These are phyloP conservation scores for Cercospora janseana DNA, from an alignment of 2,329 filamentous ascomycete genomes.

Conservation along the genomic window DNA sequence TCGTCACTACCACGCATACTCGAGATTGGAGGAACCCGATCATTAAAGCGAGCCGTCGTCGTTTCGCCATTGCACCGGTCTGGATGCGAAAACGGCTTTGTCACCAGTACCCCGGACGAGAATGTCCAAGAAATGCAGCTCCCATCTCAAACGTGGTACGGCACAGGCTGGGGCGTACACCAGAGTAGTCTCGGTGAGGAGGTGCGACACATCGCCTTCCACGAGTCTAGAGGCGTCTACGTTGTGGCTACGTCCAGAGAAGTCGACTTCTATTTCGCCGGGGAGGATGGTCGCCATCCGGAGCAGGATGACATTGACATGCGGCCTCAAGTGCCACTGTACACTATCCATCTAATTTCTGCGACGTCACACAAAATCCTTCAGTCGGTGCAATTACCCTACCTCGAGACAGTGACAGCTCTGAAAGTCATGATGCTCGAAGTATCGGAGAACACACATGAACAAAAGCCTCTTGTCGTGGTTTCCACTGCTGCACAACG, in stretches of 20 bases:
- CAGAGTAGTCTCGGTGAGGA: slow-evolving; percentile 70
- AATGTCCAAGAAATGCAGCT: slow-evolving; percentile 71
- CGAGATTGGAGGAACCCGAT: slow-evolving; percentile 17
- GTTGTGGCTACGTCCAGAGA: slow-evolving; percentile 67
- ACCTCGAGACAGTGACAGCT: slow-evolving; percentile 73
- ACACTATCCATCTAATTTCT: slow-evolving; percentile 74
- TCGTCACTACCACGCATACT: slow-evolving; percentile 70
- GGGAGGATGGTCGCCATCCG: slow-evolving; percentile 78
- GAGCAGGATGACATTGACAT: slow-evolving; percentile 65
- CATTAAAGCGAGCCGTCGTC: slow-evolving; percentile 6
- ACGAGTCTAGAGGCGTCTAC: slow-evolving; percentile 71
- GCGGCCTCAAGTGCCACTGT: slow-evolving; percentile 67
- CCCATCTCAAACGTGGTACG: slow-evolving; percentile 65
- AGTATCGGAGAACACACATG: slow-evolving; percentile 84
- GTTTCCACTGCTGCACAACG: slow-evolving; percentile 83
- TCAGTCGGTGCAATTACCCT: slow-evolving; percentile 70
- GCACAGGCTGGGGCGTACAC: slow-evolving; percentile 71
- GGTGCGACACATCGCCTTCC: slow-evolving; percentile 71
- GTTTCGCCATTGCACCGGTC: slow-evolving; percentile 75
- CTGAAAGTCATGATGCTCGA: slow-evolving; percentile 83
- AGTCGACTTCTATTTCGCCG: slow-evolving; percentile 77
- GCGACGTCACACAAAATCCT: slow-evolving; percentile 75
- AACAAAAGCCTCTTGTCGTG: slow-evolving; percentile 75
- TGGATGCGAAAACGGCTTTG: slow-evolving; percentile 76
- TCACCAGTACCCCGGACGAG: slow-evolving; percentile 57